Evolutionary conservation across 2,329 filamentous ascomycete species (phyloP), one percentile per base, ranked within the genome.

Genomic region (Parastagonospora nodorum): DNA sequence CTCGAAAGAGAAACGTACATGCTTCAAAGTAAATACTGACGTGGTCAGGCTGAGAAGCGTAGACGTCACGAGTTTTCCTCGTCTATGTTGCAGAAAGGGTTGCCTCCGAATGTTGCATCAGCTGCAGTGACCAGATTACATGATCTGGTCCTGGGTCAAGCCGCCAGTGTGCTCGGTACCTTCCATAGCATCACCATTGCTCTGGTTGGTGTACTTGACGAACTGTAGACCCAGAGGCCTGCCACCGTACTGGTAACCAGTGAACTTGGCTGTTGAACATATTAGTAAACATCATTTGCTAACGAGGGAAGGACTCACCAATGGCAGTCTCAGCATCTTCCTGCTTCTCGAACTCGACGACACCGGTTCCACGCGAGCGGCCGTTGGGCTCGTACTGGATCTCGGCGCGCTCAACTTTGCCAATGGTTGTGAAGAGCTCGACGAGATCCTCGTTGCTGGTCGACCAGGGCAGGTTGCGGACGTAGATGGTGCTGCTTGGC

Each of bases 381-480:
- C 94, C 94, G 68, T 95, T 97, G 4, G 90, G 89, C 75, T 99
- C 94, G 70, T 99, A 97, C 76, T 99, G 94, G 50, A 99, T 97
- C 77, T 99, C 94, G n/a, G 94, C 94, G 67, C 94, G 92, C 68
- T 97, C 92, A 52, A 99, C 94, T 75, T 96, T 96, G 58, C 94
- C 94, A 68, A 99, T 99, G 9, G 94, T 99, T 14, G 89, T 92
- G 80, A 99, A 99, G 15, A 99, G 83, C 73, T 99, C 94, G 50
- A 97, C 86, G 24, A 99, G 81, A 74, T 99, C 94, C 57, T 99
- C 94, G 71, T 99, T 97, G 80, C 92, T 97, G 12, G 94, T 99
- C 27, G 94, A 97, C 94, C 94, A 99, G 10, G 94, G 94, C 57
- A 99, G 85, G 73, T 99, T 99, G 78, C 93, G 92, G 60, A 97